Base-by-base conservation (phyloP, 164 flowering plant genomes). In the Aristolochia contorta region DNA sequence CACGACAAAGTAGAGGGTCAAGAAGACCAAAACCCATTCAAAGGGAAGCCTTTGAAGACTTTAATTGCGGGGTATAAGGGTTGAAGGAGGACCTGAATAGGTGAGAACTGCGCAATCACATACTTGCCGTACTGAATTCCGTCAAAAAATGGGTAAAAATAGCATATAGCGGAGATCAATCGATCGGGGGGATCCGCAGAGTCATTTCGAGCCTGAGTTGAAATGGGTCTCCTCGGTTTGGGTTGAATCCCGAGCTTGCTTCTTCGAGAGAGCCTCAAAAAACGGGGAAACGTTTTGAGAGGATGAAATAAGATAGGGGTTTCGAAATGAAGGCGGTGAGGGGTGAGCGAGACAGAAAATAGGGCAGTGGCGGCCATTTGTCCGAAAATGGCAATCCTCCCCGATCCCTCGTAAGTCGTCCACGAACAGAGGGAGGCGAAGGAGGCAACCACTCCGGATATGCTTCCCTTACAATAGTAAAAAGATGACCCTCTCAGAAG, bases 141-240 rank as follows among this genome's bases (percentile, higher is more conserved):
- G 41, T 92, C 96, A 54, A 92, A 86, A 77, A 92, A 87, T 1
- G 98, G 98, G 77, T 89, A 92, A 74, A 89, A 89, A 85, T 89
- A 92, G 49, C 85, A 78, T 41, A 85, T 47, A 59, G 96, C 87
- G 2, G 98, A 80, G 80, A 92, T 89, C 58, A 92, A 16, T 4
- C 98, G 82, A 76, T 92, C 98, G 16, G 86, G 81, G 37, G 70
- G 55, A 54, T 81, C 90, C 0, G 77, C 80, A 0, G 85, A 77
- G 59, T 80, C 60, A 49, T 63, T 63, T 68, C 53, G 56, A 57
- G 69, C 72, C 16, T 83, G 82, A 69, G 89, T 76, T 66, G 62
- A 56, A 30, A 27, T 56, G 41, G 19, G 58, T 32, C 14, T 15
- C 27, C 22, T 24, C 7, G 21, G 64, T 25, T 54, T 46, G 58